Evolutionary conservation across 495 filamentous ascomycete species (phyloP).

Genomic region (Penicillium paxilli): DNA sequence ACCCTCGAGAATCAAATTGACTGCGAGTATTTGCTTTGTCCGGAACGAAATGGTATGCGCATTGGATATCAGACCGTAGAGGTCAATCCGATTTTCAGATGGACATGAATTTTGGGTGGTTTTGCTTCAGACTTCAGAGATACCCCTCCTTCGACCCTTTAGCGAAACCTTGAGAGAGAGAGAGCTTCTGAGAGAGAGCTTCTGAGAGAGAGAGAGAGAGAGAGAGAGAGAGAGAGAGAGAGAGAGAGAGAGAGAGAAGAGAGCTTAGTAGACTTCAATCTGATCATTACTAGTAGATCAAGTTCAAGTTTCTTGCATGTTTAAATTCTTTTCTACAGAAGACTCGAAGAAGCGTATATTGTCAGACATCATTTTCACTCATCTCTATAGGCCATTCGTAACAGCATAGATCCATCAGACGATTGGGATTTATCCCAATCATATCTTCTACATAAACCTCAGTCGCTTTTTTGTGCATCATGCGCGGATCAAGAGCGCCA

Average conservation of each 20-base stretch:
- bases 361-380: constrained; percentile 35
- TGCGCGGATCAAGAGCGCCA: constrained; percentile 6
- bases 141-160: no score
- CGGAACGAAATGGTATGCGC: not conserved
- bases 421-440: constrained; percentile 10
- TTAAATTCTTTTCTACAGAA: not conserved
- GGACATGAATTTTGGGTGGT: not conserved
- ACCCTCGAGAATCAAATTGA: no score
- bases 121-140: not conserved
- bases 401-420: constrained; percentile 45
- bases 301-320: not conserved
- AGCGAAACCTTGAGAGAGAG: no score
- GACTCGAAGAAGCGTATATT: constrained; percentile 7
- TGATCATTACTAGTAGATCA: no score
- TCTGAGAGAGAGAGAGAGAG: no score
- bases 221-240: no score
- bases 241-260: no score
- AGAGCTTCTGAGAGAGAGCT: no score
- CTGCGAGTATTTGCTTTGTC: no score
- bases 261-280: no score
- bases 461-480: constrained; percentile 13
- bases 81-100: not conserved
- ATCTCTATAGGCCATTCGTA: constrained; percentile 51
- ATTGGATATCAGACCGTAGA: not conserved
- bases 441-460: constrained; percentile 23